phyloP scores from a whole-genome alignment of 140 eudicot species.

The Oenanthe javanica region DNA sequence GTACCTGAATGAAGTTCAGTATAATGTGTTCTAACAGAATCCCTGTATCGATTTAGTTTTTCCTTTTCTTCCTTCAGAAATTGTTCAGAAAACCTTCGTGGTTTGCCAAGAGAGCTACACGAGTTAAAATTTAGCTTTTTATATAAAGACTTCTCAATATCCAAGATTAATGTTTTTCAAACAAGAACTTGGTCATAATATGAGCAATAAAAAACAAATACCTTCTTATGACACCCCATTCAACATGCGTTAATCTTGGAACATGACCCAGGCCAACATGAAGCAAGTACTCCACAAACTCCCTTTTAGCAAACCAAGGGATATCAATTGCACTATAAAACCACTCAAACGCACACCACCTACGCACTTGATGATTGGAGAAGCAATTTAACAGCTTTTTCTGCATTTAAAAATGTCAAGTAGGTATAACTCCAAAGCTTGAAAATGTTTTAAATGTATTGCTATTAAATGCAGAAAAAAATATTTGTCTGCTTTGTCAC shows the following conservation, averaged over 20 bases:
- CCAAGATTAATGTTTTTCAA: not conserved
- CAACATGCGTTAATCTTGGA: slow-evolving; percentile 93
- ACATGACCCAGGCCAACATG: slow-evolving; percentile 97
- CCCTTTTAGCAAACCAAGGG: slow-evolving; percentile 97
- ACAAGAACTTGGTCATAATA: not conserved
- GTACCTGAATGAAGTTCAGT: slow-evolving; percentile 72
- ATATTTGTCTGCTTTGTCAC: slow-evolving; percentile 19
- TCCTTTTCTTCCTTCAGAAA: slow-evolving; percentile 83
- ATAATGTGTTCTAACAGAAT: slow-evolving; percentile 85
- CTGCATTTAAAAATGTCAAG: slow-evolving; percentile 28
- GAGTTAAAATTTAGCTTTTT: not conserved
- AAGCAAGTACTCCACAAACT: slow-evolving; percentile 80
- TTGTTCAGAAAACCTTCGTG: slow-evolving; percentile 74
- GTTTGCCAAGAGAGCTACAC: slow-evolving; percentile 88
- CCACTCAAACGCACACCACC: slow-evolving; percentile 95
- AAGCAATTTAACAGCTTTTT: slow-evolving; percentile 52
- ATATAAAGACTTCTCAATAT: not conserved
- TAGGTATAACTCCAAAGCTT: not conserved
- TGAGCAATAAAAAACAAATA: slow-evolving; percentile 11
- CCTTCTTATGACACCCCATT: slow-evolving; percentile 99
- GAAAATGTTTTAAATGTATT: not conserved
- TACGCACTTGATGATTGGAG: slow-evolving; percentile 44
- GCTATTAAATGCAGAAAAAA: not conserved
- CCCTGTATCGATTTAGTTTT: slow-evolving; percentile 75
- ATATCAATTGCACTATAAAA: slow-evolving; percentile 96